Evolutionary conservation across 805 yeast species (phyloP), one percentile per base, ranked within the genome.

Genomic region (Yueomyces sp.): DNA sequence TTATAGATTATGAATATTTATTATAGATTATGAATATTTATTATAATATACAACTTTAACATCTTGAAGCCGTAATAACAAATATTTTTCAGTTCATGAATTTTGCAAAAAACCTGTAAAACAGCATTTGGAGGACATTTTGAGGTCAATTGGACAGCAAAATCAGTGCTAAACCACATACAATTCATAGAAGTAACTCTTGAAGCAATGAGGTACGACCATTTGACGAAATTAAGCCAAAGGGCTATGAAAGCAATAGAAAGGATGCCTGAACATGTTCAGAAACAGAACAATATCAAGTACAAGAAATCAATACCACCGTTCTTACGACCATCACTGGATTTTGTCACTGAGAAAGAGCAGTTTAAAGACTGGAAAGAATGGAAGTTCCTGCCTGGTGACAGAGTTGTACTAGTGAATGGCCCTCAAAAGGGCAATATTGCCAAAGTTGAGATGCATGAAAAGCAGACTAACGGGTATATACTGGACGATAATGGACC

Each of bases 361-460:
- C 42, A 45, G 27, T 63, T 55, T 28, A 71, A 70, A 51, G 65
- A 67, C 12, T 69, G 64, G 39, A 66, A 68, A 47, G 72, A 81
- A 40, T 72, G 82, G 68, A 79, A 76, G 40, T 77, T 76, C 49
- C 67, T 79, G 40, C 77, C 76, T 27, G 94, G 94, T 26, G 95
- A 85, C 63, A 68, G 81, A 47, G 94, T 84, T 2, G 73, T 85
- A 56, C 69, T 86, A 28, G 67, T 76, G 29, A 72, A 70, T 42
- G 96, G 96, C 26, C 69, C 72, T 40, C 72, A 74, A 54, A 76
- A 76, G 54, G 95, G 95, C n/a, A 77, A 75, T 29, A 70, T 87
- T 11, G 78, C 90, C 6, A 74, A 74, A 44, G 74, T 90, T 8
- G 69, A 73, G 47, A 74, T 76, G 46, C 76, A 77, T 48, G 74